Evolutionary conservation across 352 stramenopile genomes (phyloP), one percentile per base, ranked within the genome.

Genomic region (Phytophthora pini): DNA sequence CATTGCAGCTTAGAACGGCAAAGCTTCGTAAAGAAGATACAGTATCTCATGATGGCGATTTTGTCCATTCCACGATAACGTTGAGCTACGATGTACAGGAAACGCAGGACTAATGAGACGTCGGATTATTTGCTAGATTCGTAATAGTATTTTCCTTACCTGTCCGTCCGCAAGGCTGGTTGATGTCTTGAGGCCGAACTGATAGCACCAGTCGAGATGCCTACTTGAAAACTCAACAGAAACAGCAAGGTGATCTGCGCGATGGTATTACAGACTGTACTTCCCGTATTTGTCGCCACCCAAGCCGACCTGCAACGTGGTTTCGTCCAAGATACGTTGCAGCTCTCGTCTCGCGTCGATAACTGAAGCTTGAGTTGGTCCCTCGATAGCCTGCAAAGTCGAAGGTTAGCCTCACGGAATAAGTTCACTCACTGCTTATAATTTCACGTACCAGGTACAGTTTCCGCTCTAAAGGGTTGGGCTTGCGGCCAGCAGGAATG

Each of bases 301-400:
- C 29, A 96, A 74, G 20, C 88, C 88, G 20, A 96, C 87, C 87
- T 96, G 86, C 44, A 96, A 73, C 51, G 88, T 96, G 48, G 87
- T 95, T 75, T 96, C 88, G 56, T 96, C 86, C 77, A 96, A 66
- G 75, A 96, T 93, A 40, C 87, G 87, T 68, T 95, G 88, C 58
- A 96, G 61, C 55, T 96, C 88, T 51, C 82, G 73, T 50, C 79
- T 85, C 12, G 88, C 88, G 22, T 96, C 86, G 24, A 93, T 45
- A 50, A 96, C 88, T 4, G 88, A 81, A 31, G 74, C 65, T 52
- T 87, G 81, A 3, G 85, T 90, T 34, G 85, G 74, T 20, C 84
- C 88, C 65, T 94, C 87, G 52, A 96, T 96, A 9, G 81, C 82
- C 87, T 94, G 61, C 53, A 55, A n/a, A 51, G 47, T 12, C 17